Evolutionary conservation across 2,329 filamentous ascomycete species (phyloP).

Genomic region (Penicillium capsulatum): DNA sequence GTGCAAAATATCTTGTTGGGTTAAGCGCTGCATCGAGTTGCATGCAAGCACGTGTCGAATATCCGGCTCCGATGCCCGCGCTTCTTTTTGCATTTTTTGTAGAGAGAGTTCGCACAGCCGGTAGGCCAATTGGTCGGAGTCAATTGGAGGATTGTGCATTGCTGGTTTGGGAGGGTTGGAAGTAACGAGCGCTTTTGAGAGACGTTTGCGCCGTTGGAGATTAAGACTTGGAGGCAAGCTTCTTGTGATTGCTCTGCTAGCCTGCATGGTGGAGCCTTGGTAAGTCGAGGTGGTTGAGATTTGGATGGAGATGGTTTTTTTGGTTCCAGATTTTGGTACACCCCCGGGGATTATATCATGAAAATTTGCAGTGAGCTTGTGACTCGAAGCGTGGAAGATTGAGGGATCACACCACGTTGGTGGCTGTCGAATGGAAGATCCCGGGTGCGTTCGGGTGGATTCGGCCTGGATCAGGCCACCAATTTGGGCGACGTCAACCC

Average conservation of each 20-base stretch:
- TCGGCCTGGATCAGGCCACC: no score
- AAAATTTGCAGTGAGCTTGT: no score
- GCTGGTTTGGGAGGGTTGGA: background rate
- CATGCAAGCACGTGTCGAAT: conserved; percentile 20
- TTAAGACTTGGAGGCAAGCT: conserved; percentile 6
- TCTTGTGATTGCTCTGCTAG: conserved; percentile 7
- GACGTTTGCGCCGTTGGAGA: conserved; percentile 2
- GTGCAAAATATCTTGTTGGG: conserved; percentile 14
- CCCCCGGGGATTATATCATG: background rate
- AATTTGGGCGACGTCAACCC: no score
- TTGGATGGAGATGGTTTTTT: background rate
- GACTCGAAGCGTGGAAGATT: no score
- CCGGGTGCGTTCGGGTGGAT: no score
- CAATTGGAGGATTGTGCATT: conserved; percentile 5
- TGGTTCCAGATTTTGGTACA: background rate
- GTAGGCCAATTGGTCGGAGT: conserved; percentile 21
- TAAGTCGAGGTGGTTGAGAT: background rate
- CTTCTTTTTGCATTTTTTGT: conserved; percentile 22
- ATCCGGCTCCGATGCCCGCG: conserved; percentile 18
- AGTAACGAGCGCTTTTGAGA: conserved; percentile 3
- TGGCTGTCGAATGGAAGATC: no score
- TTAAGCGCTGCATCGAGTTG: conserved; percentile 18
- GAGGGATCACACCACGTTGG: no score
- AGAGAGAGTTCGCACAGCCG: conserved; percentile 21
- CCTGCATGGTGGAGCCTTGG: conserved; percentile 5